Percentiles rank a stretch among this genome's conserved stretches.
phyloP scores from a whole-genome alignment of 2,329 filamentous ascomycete genomes.

The Keithomyces neogunnii region DNA sequence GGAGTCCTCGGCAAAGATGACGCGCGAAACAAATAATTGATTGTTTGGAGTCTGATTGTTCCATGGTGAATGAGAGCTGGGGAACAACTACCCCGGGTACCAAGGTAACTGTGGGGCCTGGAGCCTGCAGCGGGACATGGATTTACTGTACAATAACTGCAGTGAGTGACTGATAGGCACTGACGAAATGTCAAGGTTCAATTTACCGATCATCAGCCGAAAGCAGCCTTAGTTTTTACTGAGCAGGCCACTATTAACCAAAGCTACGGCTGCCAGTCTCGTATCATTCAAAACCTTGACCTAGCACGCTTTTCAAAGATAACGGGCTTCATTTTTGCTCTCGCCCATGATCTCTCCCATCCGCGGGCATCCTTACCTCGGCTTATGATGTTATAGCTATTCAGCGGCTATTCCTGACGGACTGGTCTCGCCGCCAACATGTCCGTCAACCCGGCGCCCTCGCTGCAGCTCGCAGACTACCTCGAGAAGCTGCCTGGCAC shows the following conservation, averaged over 20 bases:
- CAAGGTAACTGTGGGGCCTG: no score
- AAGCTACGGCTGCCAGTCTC: background rate
- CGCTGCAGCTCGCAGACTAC: constrained; percentile 70
- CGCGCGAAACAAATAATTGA: no score
- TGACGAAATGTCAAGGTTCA: background rate
- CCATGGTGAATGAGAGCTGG: no score
- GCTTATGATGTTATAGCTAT: constrained; percentile 11
- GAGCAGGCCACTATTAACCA: no score
- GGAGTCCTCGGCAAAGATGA: no score
- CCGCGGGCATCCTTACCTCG: background rate
- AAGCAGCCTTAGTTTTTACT: background rate
- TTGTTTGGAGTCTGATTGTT: no score
- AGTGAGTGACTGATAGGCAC: background rate
- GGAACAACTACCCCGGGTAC: no score
- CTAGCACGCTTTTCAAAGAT: background rate
- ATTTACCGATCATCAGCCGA: constrained; percentile 9
- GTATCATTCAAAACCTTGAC: background rate
- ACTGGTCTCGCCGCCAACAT: constrained; percentile 26
- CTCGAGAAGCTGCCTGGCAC: constrained; percentile 85
- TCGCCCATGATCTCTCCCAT: background rate
- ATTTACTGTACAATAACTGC: no score
- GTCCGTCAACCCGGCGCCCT: constrained; percentile 37
- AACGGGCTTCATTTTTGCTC: background rate
- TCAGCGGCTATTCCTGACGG: constrained; percentile 12
- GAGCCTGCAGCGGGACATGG: no score